Evolutionary conservation across 306 rosid genomes (phyloP).

Genomic region (Canavalia gladiata): DNA sequence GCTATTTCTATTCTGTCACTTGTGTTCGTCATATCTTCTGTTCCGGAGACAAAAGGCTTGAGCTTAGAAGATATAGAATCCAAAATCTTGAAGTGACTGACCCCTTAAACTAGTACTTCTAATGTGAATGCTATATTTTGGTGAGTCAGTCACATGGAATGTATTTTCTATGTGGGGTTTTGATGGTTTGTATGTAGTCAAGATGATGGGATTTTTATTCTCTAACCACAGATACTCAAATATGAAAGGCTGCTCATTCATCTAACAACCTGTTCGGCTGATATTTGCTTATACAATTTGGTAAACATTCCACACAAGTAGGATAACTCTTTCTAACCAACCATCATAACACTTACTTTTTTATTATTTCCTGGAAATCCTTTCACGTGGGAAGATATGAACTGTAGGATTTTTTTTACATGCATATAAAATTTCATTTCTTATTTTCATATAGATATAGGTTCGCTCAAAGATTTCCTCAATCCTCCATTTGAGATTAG

Average conservation of each 20-base stretch:
- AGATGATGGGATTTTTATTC: conserved; percentile 3
- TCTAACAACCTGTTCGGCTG: not conserved
- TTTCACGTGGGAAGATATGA: not conserved
- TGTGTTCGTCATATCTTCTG: conserved; percentile 65
- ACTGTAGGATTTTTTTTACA: not conserved
- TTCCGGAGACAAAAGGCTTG: conserved; percentile 97
- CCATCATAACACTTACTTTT: not conserved
- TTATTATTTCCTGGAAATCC: not conserved
- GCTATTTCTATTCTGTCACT: conserved; percentile 80
- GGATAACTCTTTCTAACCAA: not conserved
- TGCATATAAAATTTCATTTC: not conserved
- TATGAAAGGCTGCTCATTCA: conserved; percentile 10
- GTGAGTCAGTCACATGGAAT: conserved; percentile 24
- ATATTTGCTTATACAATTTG: not conserved
- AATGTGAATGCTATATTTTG: conserved; percentile 43
- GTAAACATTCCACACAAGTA: not conserved
- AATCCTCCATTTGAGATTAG: not conserved
- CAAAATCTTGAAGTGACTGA: conserved; percentile 75
- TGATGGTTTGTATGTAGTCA: conserved; percentile 2
- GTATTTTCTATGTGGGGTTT: conserved; percentile 23
- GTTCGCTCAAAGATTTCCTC: not conserved
- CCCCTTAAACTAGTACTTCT: conserved; percentile 34
- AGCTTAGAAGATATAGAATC: conserved; percentile 95
- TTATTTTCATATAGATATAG: not conserved
- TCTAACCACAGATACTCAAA: conserved; percentile 38